Evolutionary conservation across 2,329 filamentous ascomycete genomes (phyloP), one percentile per base, ranked within the genome.

Genomic region (Aspergillus unguis): DNA sequence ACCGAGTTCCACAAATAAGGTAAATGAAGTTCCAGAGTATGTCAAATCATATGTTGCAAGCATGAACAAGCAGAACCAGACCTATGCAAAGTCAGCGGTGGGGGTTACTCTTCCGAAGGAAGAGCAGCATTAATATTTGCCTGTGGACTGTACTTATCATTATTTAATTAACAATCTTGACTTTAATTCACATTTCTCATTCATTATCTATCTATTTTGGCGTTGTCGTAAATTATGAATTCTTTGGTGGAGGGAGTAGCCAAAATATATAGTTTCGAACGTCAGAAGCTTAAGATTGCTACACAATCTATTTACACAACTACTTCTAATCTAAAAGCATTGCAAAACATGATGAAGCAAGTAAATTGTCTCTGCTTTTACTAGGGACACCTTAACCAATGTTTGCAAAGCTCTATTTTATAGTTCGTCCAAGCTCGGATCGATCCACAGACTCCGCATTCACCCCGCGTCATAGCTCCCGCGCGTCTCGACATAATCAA

Each of bases 21-120:
- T 86, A 3, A 66, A 72, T 29, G 67, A 78, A 6, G 72, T 88
- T 17, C 88, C 89, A 6, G 76, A 70, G 55, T 84, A 91, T 71
- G 72, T 92, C 49, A 71, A 63, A 45, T 72, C 71, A 4, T 85
- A 79, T 67, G 71, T 82, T 44, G 71, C 76, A 45, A 71, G 72
- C 49, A 73, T 71, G 58, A 83, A 81, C 64, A 63, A 65, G 36
- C 60, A 63, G 55, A 78, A 76, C 51, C 64, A 60, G 44, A 62
- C 65, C 36, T 73, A 79, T 66, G 77, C 78, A 7, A 57, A 62
- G 46, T 58, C 56, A 35, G 71, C 71, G 25, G 62, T 67, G 7
- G 55, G 58, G 25, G 47, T 65, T 27, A 11, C 56, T 23, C 58
- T 70, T 37, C 67, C 68, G 4, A 23, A 47, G 5, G 66, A 68